Evolutionary conservation across 2,329 filamentous ascomycete species (phyloP).

Genomic region (Corinectria fuckeliana): DNA sequence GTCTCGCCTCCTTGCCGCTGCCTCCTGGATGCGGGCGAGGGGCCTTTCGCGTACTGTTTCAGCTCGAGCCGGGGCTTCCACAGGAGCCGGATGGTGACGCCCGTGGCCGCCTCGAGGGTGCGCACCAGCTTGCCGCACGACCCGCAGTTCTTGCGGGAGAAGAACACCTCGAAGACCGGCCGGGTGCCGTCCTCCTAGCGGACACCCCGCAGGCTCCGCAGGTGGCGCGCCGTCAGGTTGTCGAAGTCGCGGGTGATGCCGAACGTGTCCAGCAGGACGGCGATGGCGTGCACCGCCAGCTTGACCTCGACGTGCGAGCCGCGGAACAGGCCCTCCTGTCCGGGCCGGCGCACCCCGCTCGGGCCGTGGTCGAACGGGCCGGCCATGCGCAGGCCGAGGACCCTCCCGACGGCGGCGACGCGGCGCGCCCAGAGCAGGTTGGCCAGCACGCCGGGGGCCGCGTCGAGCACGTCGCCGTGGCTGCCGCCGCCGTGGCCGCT

Average conservation of each 20-base stretch:
- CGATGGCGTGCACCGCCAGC: conserved; percentile 44
- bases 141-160: conserved; percentile 44
- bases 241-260: conserved; percentile 32
- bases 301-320: conserved; percentile 51
- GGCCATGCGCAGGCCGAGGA: conserved; percentile 40
- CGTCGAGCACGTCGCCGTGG: conserved; percentile 41
- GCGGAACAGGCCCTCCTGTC: conserved; percentile 41
- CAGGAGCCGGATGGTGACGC: conserved; percentile 34
- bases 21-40: background rate
- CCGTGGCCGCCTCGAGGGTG: conserved; percentile 37
- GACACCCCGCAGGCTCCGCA: conserved; percentile 31
- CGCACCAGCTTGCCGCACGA: conserved; percentile 37
- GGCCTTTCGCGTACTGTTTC: conserved; percentile 34
- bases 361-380: conserved; percentile 38
- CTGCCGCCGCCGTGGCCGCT: conserved; percentile 42
- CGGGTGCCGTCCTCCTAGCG: conserved; percentile 37
- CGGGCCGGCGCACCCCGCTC: background rate
- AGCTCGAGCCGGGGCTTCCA: conserved; percentile 39
- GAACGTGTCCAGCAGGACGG: conserved; percentile 37
- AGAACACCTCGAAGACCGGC: conserved; percentile 44
- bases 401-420: conserved; percentile 38
- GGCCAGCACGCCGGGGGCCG: conserved; percentile 30
- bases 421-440: conserved; percentile 43
- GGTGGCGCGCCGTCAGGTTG: conserved; percentile 27
- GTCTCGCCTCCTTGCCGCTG: background rate